phyloP scores from a whole-genome alignment of 2,329 filamentous ascomycete species.

The Cladosporium velox region DNA sequence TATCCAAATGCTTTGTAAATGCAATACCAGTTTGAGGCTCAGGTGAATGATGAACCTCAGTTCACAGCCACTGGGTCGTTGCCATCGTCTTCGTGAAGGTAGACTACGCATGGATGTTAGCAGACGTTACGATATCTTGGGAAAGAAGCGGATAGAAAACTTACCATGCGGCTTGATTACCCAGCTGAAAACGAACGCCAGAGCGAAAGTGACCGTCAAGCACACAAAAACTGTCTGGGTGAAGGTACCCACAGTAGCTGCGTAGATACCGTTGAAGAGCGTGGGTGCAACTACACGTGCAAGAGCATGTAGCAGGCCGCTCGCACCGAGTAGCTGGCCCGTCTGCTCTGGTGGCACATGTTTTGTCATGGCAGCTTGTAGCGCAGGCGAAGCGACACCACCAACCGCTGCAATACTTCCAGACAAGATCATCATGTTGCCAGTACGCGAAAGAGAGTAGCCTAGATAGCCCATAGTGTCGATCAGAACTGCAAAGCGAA shows the following conservation, averaged over 20 bases:
- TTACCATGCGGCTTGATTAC: slow-evolving; percentile 74
- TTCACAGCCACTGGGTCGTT: neutral
- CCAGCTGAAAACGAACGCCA: slow-evolving; percentile 67
- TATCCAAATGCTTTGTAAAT: neutral
- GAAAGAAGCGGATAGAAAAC: slow-evolving; percentile 39
- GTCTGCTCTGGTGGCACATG: slow-evolving; percentile 82
- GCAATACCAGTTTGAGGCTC: neutral
- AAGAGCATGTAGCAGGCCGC: slow-evolving; percentile 80
- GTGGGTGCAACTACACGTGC: slow-evolving; percentile 77
- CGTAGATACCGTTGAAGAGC: slow-evolving; percentile 84
- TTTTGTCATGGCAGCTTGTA: slow-evolving; percentile 84
- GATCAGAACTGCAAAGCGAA: slow-evolving; percentile 73
- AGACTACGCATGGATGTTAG: slow-evolving; percentile 18
- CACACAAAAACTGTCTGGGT: slow-evolving; percentile 83
- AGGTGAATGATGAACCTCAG: neutral
- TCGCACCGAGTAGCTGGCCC: slow-evolving; percentile 85
- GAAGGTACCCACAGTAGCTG: slow-evolving; percentile 73
- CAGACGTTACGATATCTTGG: neutral
- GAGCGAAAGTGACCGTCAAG: slow-evolving; percentile 65
- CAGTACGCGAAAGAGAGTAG: slow-evolving; percentile 66
- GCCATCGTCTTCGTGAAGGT: slow-evolving; percentile 23
- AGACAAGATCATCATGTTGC: slow-evolving; percentile 67
- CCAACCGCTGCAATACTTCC: slow-evolving; percentile 76
- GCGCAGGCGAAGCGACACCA: slow-evolving; percentile 79
- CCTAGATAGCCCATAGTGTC: slow-evolving; percentile 76